A percentile compares a stretch with the other conserved stretches of the same genome.
phyloP scores from a whole-genome alignment of 2,329 filamentous ascomycete genomes.

The Neonectria faginata region DNA sequence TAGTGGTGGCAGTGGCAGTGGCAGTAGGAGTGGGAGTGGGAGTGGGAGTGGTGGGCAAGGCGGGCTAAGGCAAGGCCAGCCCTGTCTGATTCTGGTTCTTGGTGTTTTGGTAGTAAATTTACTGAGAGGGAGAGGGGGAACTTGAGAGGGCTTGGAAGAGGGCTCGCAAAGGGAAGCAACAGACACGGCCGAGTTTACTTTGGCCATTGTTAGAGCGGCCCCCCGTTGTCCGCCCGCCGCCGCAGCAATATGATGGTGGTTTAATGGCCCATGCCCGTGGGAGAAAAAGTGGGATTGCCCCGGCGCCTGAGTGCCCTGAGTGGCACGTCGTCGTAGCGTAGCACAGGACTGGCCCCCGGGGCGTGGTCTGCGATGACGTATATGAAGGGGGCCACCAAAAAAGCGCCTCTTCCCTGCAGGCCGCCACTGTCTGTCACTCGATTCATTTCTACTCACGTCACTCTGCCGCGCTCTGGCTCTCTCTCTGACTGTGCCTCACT shows the following conservation, averaged over 20 bases:
- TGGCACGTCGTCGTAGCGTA: constrained; percentile 13
- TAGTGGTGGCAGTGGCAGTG: constrained; percentile 29
- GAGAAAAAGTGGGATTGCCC: constrained; percentile 28
- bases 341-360: constrained; percentile 21
- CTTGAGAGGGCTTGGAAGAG: constrained; percentile 6
- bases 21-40: constrained; percentile 13
- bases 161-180: background rate
- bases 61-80: constrained; percentile 25
- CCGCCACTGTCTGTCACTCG: background rate
- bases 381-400: constrained; percentile 36
- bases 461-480: background rate
- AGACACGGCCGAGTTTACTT: constrained; percentile 17
- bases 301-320: constrained; percentile 20
- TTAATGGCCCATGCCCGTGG: constrained; percentile 24
- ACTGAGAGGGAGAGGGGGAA: background rate
- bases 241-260: constrained; percentile 14
- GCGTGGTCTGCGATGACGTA: constrained; percentile 45
- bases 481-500: constrained; percentile 21
- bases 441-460: constrained; percentile 16
- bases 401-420: background rate
- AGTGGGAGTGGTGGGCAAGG: constrained; percentile 27
- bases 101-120: background rate
- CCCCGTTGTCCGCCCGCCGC: constrained; percentile 15
- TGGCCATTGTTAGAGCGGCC: constrained; percentile 19
- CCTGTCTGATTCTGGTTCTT: constrained; percentile 11